Evolutionary conservation across 176 grass and related monocot genomes (phyloP).

Genomic region (Pontederia paniculata): DNA sequence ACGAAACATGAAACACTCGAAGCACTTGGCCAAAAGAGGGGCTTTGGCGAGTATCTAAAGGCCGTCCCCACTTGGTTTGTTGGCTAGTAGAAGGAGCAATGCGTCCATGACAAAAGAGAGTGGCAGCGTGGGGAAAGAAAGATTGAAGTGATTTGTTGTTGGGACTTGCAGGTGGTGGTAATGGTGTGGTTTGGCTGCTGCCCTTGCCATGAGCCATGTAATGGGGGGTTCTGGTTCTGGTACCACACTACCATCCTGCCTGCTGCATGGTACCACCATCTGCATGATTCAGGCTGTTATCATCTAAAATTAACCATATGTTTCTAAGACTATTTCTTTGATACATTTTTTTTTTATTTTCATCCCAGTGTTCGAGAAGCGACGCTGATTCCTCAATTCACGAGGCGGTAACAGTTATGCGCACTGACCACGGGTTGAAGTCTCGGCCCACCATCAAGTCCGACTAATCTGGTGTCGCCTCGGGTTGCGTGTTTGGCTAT

Average conservation of each 20-base stretch:
- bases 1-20: background rate
- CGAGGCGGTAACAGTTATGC: too few species aligned
- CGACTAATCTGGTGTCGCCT: too few species aligned
- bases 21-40: background rate
- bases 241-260: too few species aligned
- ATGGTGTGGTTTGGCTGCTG: background rate
- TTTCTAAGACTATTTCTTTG: background rate
- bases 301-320: background rate
- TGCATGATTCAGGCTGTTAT: slow-evolving; percentile 1
- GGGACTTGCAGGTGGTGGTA: slow-evolving; percentile 4
- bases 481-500: too few species aligned
- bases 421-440: too few species aligned
- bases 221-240: too few species aligned
- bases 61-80: slow-evolving; percentile 37
- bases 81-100: slow-evolving; percentile 30
- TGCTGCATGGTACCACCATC: background rate
- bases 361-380: too few species aligned
- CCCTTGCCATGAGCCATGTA: background rate
- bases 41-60: slow-evolving; percentile 7
- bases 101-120: slow-evolving; percentile 7
- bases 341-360: too few species aligned
- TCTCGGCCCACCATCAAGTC: too few species aligned
- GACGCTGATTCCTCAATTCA: too few species aligned
- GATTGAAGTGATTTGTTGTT: slow-evolving; percentile 20
- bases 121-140: slow-evolving; percentile 1